A percentile compares a stretch with the other conserved stretches of the same genome.
These are phyloP conservation scores for Quercus mongolica DNA, from an alignment of 306 rosid genomes.

Conservation along the genomic window DNA sequence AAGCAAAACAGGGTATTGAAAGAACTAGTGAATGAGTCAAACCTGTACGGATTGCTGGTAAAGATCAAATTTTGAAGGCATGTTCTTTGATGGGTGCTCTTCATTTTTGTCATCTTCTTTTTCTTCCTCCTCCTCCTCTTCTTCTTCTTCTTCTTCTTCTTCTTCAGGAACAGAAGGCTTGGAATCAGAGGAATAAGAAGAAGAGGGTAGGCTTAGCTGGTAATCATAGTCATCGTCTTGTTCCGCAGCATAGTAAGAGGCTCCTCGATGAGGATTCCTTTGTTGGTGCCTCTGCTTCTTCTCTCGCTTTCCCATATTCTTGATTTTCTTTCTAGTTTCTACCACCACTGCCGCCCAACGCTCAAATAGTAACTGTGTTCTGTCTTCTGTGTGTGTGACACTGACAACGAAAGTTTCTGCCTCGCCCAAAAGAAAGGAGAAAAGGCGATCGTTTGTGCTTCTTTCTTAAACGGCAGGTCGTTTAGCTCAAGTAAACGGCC, in stretches of 20 bases:
- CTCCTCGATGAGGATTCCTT: constrained; percentile 35
- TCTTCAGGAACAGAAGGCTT: constrained; percentile 20
- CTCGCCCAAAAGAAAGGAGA: no score
- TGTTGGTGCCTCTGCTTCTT: constrained; percentile 41
- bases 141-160: constrained; percentile 21
- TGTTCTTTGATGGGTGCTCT: constrained; percentile 36
- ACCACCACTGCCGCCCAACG: constrained; percentile 2
- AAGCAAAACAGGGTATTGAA: neutral
- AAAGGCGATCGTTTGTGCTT: no score
- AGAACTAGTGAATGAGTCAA: constrained; percentile 13
- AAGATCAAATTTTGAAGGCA: constrained; percentile 79
- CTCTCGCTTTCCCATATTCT: constrained; percentile 40
- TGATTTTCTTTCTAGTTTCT: neutral
- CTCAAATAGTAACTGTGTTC: neutral
- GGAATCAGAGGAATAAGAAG: constrained; percentile 30
- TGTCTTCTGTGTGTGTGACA: neutral
- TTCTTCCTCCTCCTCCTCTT: constrained; percentile 2
- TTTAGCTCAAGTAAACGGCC: no score
- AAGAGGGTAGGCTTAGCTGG: constrained; percentile 23
- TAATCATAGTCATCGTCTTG: constrained; percentile 35
- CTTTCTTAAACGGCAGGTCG: no score
- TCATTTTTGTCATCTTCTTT: constrained; percentile 18
- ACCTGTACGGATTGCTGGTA: constrained; percentile 95
- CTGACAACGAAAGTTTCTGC: no score
- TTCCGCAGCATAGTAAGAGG: constrained; percentile 30